These are phyloP conservation scores for Acanthamoeba sp. DNA, from an alignment of 208 protist genomes.

Conservation along the genomic window DNA sequence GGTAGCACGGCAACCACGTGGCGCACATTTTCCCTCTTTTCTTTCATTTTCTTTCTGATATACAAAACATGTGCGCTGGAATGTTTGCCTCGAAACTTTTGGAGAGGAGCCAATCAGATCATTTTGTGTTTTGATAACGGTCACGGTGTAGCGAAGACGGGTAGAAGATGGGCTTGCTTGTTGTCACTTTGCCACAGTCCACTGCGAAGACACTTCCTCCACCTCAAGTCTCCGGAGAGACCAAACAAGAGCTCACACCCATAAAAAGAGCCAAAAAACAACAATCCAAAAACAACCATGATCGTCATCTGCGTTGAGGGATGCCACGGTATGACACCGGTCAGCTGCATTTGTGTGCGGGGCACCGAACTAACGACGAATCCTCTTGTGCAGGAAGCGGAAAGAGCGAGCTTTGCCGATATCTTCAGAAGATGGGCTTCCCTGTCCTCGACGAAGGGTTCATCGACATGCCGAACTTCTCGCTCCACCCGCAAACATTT, in stretches of 20 bases:
- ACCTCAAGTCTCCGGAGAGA: too few relatives aligned
- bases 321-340: constrained; percentile 55
- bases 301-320: constrained; percentile 71
- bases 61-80: not conserved
- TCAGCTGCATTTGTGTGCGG: not conserved
- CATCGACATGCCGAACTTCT: constrained; percentile 63
- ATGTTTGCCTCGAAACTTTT: constrained; percentile 26
- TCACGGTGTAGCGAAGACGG: not conserved
- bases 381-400: constrained; percentile 17
- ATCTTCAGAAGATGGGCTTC: constrained; percentile 58
- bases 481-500: constrained; percentile 58
- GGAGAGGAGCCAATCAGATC: not conserved
- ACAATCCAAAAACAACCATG: not conserved
- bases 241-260: not conserved
- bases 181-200: not conserved
- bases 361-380: not conserved
- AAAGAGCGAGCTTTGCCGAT: constrained; percentile 49
- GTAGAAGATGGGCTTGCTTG: not conserved
- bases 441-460: constrained; percentile 64
- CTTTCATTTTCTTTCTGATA: not conserved
- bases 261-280: not conserved
- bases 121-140: constrained; percentile 51
- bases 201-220: not conserved
- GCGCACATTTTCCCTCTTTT: not conserved
- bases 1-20: too few relatives aligned